Percentiles rank a stretch among this genome's conserved stretches.
Evolutionary conservation across 2,329 filamentous ascomycete species (phyloP).

Genomic region (Monilinia fructicola): DNA sequence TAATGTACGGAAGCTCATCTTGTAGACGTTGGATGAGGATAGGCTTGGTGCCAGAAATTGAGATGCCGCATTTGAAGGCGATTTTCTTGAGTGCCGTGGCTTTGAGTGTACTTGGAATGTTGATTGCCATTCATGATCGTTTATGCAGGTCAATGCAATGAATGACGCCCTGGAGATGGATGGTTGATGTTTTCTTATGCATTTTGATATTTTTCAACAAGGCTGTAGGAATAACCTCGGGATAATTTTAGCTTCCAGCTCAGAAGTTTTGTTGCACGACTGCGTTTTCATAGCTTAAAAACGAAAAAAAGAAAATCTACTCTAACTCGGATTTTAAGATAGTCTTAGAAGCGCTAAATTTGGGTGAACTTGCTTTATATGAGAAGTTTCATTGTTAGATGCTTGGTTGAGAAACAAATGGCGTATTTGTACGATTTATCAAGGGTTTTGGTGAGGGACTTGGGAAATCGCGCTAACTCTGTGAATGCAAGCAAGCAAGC

Average conservation of each 20-base stretch:
- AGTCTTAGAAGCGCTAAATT: not conserved
- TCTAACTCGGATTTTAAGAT: not conserved
- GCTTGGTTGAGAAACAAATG: not conserved
- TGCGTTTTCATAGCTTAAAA: not conserved
- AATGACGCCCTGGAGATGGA: too few species aligned
- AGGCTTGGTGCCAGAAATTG: conserved; percentile 59
- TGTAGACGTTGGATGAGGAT: conserved; percentile 53
- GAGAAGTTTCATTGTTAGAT: not conserved
- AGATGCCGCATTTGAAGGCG: conserved; percentile 60
- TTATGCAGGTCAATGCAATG: not conserved
- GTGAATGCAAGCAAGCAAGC: too few species aligned
- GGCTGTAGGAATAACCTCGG: not conserved
- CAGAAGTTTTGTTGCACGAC: not conserved
- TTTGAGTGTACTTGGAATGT: conserved; percentile 46
- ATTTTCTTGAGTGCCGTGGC: conserved; percentile 56
- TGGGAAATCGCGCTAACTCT: too few species aligned
- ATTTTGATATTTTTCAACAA: not conserved
- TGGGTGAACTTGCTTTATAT: not conserved
- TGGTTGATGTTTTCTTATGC: too few species aligned
- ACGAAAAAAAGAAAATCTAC: not conserved
- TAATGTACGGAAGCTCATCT: conserved; percentile 39
- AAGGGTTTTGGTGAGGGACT: not conserved
- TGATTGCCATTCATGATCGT: conserved; percentile 39
- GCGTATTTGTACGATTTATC: not conserved
- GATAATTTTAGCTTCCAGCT: not conserved